These are phyloP conservation scores for Rhizopogon rudus DNA, from an alignment of 768 basidiomycete genomes.

Conservation along the genomic window DNA sequence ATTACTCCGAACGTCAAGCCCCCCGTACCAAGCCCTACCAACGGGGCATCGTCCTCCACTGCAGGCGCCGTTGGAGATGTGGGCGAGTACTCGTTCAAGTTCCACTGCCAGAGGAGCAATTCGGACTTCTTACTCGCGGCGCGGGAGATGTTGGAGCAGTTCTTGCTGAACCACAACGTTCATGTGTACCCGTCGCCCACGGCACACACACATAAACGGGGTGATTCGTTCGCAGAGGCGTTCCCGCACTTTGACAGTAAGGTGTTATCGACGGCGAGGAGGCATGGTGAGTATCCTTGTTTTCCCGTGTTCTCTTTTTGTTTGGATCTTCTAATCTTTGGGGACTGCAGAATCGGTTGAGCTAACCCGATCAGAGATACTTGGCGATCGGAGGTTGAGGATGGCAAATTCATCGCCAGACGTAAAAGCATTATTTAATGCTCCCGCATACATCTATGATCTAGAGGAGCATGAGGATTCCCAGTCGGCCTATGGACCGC, in stretches of 20 bases:
- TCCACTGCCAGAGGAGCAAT: slow-evolving; percentile 92
- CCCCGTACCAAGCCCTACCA: slow-evolving; percentile 31
- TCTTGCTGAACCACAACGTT: slow-evolving; percentile 77
- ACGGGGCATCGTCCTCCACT: slow-evolving; percentile 35
- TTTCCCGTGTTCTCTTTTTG: neutral
- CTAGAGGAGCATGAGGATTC: slow-evolving; percentile 68
- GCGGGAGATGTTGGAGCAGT: slow-evolving; percentile 90
- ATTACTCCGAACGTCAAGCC: slow-evolving; percentile 76
- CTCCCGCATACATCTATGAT: slow-evolving; percentile 78
- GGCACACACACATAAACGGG: slow-evolving; percentile 76
- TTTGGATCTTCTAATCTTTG: neutral
- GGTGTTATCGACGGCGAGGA: slow-evolving; percentile 74
- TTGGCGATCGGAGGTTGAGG: slow-evolving; percentile 69
- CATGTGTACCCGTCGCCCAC: slow-evolving; percentile 77
- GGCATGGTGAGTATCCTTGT: slow-evolving; percentile 43
- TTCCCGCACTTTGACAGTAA: slow-evolving; percentile 98
- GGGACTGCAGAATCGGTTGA: slow-evolving; percentile 63
- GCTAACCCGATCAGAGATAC: slow-evolving; percentile 61
- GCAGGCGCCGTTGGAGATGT: slow-evolving; percentile 16
- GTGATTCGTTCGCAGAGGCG: slow-evolving; percentile 91
- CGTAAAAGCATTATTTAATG: slow-evolving; percentile 92
- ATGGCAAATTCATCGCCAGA: slow-evolving; percentile 89
- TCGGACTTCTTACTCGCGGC: slow-evolving; percentile 89
- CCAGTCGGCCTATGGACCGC: slow-evolving; percentile 50
- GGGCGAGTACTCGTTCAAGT: slow-evolving; percentile 87